Evolutionary conservation across 2,329 filamentous ascomycete genomes (phyloP).

Genomic region (Phialophora tarda): DNA sequence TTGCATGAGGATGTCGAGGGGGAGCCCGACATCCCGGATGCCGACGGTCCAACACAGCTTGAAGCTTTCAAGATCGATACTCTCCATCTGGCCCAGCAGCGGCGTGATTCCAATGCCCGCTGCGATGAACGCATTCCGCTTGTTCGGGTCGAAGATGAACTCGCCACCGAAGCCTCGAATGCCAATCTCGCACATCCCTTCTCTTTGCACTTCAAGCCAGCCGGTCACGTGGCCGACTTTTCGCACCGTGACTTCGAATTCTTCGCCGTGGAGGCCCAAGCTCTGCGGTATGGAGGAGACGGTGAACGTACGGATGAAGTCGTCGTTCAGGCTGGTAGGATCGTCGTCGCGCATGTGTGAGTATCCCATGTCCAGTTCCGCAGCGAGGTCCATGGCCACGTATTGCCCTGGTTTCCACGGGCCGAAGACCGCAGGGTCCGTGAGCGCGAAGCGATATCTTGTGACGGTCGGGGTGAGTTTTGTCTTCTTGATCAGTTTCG

Average conservation of each 20-base stretch:
- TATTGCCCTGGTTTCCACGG: slow-evolving; percentile 75
- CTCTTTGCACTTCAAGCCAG: slow-evolving; percentile 66
- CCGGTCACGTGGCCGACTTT: slow-evolving; percentile 71
- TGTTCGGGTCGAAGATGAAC: slow-evolving; percentile 53
- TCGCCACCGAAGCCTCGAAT: slow-evolving; percentile 76
- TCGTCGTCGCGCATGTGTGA: slow-evolving; percentile 84
- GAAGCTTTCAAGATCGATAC: slow-evolving; percentile 57
- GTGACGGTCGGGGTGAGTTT: slow-evolving; percentile 69
- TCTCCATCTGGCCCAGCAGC: slow-evolving; percentile 69
- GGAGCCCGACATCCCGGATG: slow-evolving; percentile 66
- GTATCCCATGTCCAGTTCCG: slow-evolving; percentile 74
- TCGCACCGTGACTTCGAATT: slow-evolving; percentile 75
- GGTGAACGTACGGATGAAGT: slow-evolving; percentile 83
- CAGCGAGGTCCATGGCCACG: slow-evolving; percentile 73
- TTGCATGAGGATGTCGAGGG: slow-evolving; percentile 62
- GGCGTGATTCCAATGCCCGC: slow-evolving; percentile 86
- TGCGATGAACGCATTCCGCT: slow-evolving; percentile 67
- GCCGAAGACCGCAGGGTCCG: slow-evolving; percentile 43
- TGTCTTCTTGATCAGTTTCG: slow-evolving; percentile 64
- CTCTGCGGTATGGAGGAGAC: slow-evolving; percentile 66
- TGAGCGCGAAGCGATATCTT: slow-evolving; percentile 65
- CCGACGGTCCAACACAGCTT: slow-evolving; percentile 72
- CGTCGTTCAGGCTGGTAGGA: slow-evolving; percentile 79
- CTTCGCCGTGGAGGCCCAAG: slow-evolving; percentile 45
- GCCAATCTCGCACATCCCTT: slow-evolving; percentile 64